phyloP scores from a whole-genome alignment of 2,329 filamentous ascomycete species.

The Akanthomyces lecanii region DNA sequence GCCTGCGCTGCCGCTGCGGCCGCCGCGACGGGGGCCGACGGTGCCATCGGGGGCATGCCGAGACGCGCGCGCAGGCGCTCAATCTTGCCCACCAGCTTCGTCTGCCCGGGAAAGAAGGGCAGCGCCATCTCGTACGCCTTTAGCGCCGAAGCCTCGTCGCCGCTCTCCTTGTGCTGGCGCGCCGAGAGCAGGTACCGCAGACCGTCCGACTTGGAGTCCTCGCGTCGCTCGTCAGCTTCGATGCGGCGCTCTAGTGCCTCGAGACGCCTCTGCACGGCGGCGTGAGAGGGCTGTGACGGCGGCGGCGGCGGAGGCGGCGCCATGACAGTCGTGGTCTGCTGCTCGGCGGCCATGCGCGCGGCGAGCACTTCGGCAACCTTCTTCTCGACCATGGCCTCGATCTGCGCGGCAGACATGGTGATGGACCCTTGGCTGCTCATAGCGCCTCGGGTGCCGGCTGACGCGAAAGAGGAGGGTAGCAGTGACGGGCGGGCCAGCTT shows the following conservation, averaged over 20 bases:
- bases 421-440: conserved; percentile 29
- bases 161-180: conserved; percentile 80
- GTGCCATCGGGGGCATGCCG: conserved; percentile 24
- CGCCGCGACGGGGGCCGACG: conserved; percentile 4
- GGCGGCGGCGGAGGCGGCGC: conserved; percentile 29
- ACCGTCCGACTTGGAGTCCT: conserved; percentile 75
- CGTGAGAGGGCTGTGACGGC: conserved; percentile 36
- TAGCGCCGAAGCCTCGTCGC: conserved; percentile 73
- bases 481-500: conserved; percentile 41
- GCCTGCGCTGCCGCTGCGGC: not conserved
- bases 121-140: conserved; percentile 82
- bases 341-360: conserved; percentile 54
- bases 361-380: conserved; percentile 88
- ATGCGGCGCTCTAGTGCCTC: conserved; percentile 85
- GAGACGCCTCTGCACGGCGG: conserved; percentile 74
- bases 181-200: conserved; percentile 85
- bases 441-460: not conserved
- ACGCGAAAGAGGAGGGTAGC: conserved; percentile 23
- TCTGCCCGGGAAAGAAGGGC: conserved; percentile 80
- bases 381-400: conserved; percentile 87
- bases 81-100: conserved; percentile 70
- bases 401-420: conserved; percentile 65
- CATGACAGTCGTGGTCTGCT: conserved; percentile 33
- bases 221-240: conserved; percentile 55
- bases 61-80: conserved; percentile 55